Evolutionary conservation across 768 basidiomycete genomes (phyloP), one percentile per base, ranked within the genome.

Genomic region (Saitozyma sp.): DNA sequence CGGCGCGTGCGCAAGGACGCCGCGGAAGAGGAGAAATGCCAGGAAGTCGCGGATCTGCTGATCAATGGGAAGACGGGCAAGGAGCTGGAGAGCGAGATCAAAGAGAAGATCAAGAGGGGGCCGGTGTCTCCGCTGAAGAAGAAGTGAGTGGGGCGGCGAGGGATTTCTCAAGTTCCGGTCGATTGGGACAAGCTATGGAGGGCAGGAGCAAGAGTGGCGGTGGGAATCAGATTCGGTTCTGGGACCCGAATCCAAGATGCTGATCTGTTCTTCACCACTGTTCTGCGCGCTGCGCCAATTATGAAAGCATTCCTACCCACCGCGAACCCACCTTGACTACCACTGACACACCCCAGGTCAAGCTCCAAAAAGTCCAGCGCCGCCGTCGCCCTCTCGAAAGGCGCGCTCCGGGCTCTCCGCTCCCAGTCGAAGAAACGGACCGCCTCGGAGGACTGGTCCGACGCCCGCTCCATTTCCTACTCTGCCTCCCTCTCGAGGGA

Each of bases 11-110:
- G 74, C 40, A 72, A 75, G 48, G 76, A 78, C 42, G 69, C 72
- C 50, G 76, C 74, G 16, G 75, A 78, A 63, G 75, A 75, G 40
- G 73, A 75, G 48, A 74, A 74, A 59, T 76, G 75, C 50, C 65
- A 63, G 39, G 64, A 62, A 7, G 73, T 76, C 0, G 74, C 75
- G 6, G 70, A 71, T 11, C 54, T 78, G 42, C 55, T 76, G 53
- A 54, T 76, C 45, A 68, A 75, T 39, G 75, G 75, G 20, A 78
- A 74, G 49, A 68, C 58, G 20, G 75, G 77, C 2, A 63, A 66
- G 29, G 70, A 64, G 50, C 64, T 76, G 2, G 75, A 75, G 50
- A 53, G 59, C 14, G 77, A 73, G 60, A 69, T 75, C 58, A 61
- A 71, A 60, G 69, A 75, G 45, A 68, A 70, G 62, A 71, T 67